Evolutionary conservation across 2,329 filamentous ascomycete genomes (phyloP), one percentile per base, ranked within the genome.

Genomic region (Fusarium pseudonygamai): DNA sequence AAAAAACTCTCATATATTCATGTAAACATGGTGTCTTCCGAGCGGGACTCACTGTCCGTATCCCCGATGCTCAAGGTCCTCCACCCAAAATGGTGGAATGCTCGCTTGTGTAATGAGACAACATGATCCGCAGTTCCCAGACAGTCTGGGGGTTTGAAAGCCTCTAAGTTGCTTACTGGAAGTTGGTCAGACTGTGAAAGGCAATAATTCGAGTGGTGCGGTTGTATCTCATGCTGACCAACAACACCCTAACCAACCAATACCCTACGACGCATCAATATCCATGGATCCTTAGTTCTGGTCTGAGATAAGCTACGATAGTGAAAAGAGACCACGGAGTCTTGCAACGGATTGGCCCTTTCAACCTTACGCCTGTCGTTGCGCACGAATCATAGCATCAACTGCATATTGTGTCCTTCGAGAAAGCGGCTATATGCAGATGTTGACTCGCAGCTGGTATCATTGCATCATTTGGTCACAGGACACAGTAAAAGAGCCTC

Each of bases 401-500:
- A 46, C 61, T 42, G 64, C 63, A 57, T 66, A 62, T 60, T 74
- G 64, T 76, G 59, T 45, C 46, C 62, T 70, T 69, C 39, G 42
- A 45, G 42, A 61, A 53, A 47, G 36, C 69, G 64, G 67, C 30
- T 64, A 57, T 55, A n/a, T 63, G 64, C 58, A 72, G 69, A 61
- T 42, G 34, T 40, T 64, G 52, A 63, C 37, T 60, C 53, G 39
- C 16, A 65, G 49, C 46, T 45, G 52, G 59, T 15, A 43, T 55
- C 52, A 22, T 65, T 47, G 49, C 52, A 56, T 64, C 28, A 37
- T 36, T 49, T 34, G 46, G 60, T 59, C 30, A 70, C 45, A 28
- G 32, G 34, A 36, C 40, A 47, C 46, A 53, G 24, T 49, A n/a
- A 26, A 62, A 63, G 55, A 64, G 65, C 56, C 67, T 52, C 56